Evolutionary conservation across 2,329 filamentous ascomycete species (phyloP).

Genomic region (Ascosphaera apis): DNA sequence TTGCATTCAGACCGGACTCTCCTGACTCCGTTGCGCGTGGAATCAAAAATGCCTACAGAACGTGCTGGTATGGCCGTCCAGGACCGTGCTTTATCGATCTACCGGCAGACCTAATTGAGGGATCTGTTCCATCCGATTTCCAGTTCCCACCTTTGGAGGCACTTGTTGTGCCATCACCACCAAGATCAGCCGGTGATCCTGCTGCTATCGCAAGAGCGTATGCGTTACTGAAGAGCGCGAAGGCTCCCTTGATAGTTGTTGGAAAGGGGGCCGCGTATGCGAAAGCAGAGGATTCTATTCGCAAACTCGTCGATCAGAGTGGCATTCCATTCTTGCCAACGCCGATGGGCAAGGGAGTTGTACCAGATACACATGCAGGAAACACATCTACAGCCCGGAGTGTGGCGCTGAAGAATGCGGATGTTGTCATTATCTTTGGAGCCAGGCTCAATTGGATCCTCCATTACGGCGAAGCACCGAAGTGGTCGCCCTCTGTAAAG

Average conservation of each 20-base stretch:
- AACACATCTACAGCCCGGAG: slow-evolving; percentile 32
- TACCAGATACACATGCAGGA: slow-evolving; percentile 29
- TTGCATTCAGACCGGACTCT: slow-evolving; percentile 23
- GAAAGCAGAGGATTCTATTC: slow-evolving; percentile 24
- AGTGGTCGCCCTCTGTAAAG: slow-evolving; percentile 26
- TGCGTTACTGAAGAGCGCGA: slow-evolving; percentile 23
- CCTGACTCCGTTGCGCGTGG: slow-evolving; percentile 24
- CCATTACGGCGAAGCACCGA: slow-evolving; percentile 31
- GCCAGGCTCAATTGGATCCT: slow-evolving; percentile 36
- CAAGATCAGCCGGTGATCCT: slow-evolving; percentile 24
- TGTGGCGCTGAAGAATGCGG: slow-evolving; percentile 28
- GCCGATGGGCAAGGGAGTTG: slow-evolving; percentile 35
- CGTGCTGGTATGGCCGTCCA: slow-evolving; percentile 30
- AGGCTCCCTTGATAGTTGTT: slow-evolving; percentile 29
- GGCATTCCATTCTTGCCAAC: slow-evolving; percentile 33
- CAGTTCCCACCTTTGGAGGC: slow-evolving; percentile 10
- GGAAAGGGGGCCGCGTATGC: slow-evolving; percentile 34
- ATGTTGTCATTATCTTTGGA: slow-evolving; percentile 31
- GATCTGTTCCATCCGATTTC: slow-evolving; percentile 6
- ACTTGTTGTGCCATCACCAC: slow-evolving; percentile 15
- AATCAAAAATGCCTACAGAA: slow-evolving; percentile 28
- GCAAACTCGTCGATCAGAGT: slow-evolving; percentile 23
- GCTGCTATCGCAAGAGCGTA: slow-evolving; percentile 19
- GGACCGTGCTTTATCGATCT: slow-evolving; percentile 32
- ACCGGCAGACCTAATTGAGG: slow-evolving; percentile 32